phyloP scores from a whole-genome alignment of 345 rosid genomes.

The Acer yangbiense region DNA sequence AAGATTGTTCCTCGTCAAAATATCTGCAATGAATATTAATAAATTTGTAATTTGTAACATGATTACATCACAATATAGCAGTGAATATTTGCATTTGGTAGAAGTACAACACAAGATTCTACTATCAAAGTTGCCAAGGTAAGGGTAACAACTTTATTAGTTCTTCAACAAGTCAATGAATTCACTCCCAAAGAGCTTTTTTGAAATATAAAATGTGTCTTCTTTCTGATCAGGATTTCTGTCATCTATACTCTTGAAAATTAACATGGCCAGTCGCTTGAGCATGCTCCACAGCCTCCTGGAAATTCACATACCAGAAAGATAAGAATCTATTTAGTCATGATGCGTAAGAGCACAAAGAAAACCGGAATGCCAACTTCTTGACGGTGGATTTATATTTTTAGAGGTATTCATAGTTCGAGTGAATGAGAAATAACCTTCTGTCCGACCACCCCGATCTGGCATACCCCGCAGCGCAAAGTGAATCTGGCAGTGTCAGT shows the following conservation, averaged over 20 bases:
- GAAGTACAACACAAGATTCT: neutral
- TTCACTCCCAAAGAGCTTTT: neutral
- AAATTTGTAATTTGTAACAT: too few species aligned
- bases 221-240: neutral
- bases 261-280: conserved; percentile 43
- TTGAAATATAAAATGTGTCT: neutral
- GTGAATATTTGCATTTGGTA: neutral
- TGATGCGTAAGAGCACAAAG: neutral
- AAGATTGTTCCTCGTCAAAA: too few species aligned
- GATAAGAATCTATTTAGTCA: too few species aligned
- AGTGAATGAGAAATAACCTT: conserved; percentile 45
- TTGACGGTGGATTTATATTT: neutral
- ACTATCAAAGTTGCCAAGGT: neutral
- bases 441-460: conserved; percentile 84
- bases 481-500: conserved; percentile 85
- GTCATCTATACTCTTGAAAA: conserved; percentile 74
- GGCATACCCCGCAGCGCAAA: conserved; percentile 92
- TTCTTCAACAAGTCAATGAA: neutral
- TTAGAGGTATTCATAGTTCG: neutral
- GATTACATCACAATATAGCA: too few species aligned
- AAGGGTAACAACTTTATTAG: conserved; percentile 1
- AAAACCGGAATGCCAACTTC: neutral
- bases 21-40: too few species aligned
- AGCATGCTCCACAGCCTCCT: conserved; percentile 73
- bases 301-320: conserved; percentile 8